Conservation (phyloP, 2,329 filamentous ascomycete genomes). For the Allantophomopsis cytisporea region DNA sequence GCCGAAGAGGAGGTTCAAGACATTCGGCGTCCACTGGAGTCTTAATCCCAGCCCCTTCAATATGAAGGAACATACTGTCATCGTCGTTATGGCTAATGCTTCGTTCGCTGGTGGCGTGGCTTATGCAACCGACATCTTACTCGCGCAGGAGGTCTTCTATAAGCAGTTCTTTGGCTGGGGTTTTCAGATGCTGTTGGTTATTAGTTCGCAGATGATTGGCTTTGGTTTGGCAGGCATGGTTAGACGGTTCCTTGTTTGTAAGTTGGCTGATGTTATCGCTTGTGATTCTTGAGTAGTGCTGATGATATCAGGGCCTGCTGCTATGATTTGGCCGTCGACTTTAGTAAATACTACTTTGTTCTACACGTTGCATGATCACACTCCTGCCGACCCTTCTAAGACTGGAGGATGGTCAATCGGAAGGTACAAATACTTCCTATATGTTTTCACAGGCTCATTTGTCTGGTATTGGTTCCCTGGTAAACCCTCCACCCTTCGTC, state of each 20-base stretch:
- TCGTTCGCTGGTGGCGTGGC: constrained; percentile 36
- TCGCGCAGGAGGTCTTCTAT: constrained; percentile 63
- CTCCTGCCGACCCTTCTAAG: constrained; percentile 36
- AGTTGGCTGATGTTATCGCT: constrained; percentile 20
- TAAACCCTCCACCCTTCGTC: constrained; percentile 12
- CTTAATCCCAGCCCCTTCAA: constrained; percentile 24
- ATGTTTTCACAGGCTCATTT: constrained; percentile 27
- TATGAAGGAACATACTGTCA: constrained; percentile 16
- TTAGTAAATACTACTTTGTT: constrained; percentile 35
- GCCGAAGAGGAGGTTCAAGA: constrained; percentile 26
- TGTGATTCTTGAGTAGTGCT: no score
- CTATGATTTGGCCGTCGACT: constrained; percentile 51
- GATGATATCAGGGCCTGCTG: constrained; percentile 25
- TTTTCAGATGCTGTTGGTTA: constrained; percentile 44
- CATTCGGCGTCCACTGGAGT: constrained; percentile 20
- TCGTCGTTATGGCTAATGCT: constrained; percentile 56
- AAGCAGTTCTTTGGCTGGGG: constrained; percentile 50
- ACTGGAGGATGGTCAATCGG: constrained; percentile 28
- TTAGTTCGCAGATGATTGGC: constrained; percentile 49
- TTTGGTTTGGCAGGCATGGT: constrained; percentile 48
- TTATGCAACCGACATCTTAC: constrained; percentile 62
- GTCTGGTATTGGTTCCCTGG: constrained; percentile 33
- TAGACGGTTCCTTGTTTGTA: constrained; percentile 39
- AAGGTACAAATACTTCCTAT: constrained; percentile 30
- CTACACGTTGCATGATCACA: constrained; percentile 37